Evolutionary conservation across 2,329 filamentous ascomycete species (phyloP).

Genomic region (Aquanectria penicillioides): DNA sequence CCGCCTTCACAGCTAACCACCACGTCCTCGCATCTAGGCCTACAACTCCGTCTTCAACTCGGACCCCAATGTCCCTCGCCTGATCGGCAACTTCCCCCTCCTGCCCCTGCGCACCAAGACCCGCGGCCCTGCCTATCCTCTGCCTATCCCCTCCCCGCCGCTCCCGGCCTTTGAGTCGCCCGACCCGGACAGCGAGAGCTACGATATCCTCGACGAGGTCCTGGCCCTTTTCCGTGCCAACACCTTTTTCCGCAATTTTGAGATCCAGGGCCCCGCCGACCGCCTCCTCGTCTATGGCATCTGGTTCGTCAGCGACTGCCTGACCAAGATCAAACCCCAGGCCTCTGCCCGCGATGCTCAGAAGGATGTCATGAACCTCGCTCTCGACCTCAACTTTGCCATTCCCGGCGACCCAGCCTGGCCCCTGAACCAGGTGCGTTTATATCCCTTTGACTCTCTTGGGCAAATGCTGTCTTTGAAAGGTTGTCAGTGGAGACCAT

Average conservation of each 20-base stretch:
- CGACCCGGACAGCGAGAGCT: conserved; percentile 89
- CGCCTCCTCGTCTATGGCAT: conserved; percentile 96
- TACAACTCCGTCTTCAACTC: conserved; percentile 98
- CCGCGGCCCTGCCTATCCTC: conserved; percentile 91
- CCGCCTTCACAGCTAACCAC: conserved; percentile 35
- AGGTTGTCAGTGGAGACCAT: no score
- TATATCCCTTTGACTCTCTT: not conserved
- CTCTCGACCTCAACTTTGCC: conserved; percentile 92
- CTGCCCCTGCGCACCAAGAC: conserved; percentile 94
- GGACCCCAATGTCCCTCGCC: conserved; percentile 72
- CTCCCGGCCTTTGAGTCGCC: conserved; percentile 71
- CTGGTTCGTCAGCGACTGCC: conserved; percentile 89
- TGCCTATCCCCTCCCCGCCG: conserved; percentile 67
- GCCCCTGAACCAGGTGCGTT: conserved; percentile 83
- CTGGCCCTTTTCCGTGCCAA: conserved; percentile 95
- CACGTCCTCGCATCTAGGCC: conserved; percentile 65
- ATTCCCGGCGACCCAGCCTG: conserved; percentile 94
- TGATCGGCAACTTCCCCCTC: conserved; percentile 90
- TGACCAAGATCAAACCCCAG: conserved; percentile 84
- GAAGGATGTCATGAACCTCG: conserved; percentile 87
- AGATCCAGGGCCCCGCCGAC: conserved; percentile 96
- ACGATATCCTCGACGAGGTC: conserved; percentile 96
- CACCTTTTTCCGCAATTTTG: conserved; percentile 99
- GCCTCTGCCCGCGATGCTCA: conserved; percentile 69
- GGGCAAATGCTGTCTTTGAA: not conserved